A percentile compares a stretch with the other conserved stretches of the same genome.
Conservation (phyloP, 73 alveolate genomes). For the Paramecium sexaurelia region DNA sequence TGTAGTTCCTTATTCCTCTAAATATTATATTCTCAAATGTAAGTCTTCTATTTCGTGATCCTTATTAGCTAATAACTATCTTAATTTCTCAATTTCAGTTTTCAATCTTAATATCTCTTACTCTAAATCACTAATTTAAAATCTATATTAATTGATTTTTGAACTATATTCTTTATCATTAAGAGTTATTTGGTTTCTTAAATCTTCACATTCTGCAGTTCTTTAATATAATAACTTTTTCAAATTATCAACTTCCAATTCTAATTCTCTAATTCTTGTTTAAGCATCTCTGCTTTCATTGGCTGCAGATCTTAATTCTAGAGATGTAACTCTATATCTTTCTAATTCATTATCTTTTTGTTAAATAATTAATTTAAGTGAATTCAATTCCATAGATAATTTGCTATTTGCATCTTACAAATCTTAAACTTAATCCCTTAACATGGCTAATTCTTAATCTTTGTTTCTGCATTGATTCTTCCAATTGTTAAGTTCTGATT, state of each 20-base stretch:
- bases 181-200: background rate
- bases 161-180: background rate
- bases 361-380: background rate
- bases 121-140: slow-evolving; percentile 35
- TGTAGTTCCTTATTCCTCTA: slow-evolving; percentile 52
- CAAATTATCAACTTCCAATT: background rate
- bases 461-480: background rate
- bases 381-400: background rate
- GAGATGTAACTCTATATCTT: background rate
- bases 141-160: slow-evolving; percentile 9
- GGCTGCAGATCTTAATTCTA: slow-evolving; percentile 21
- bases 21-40: background rate
- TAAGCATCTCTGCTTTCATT: slow-evolving; percentile 24
- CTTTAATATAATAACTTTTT: background rate
- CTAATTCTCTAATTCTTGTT: background rate
- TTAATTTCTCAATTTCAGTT: background rate
- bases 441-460: background rate
- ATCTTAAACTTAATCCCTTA: background rate
- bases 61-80: background rate
- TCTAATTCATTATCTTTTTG: slow-evolving; percentile 18
- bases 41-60: background rate
- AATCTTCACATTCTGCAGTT: slow-evolving; percentile 27
- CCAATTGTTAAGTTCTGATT: slow-evolving; percentile 7
- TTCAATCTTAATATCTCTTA: background rate
- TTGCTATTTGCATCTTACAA: background rate